Conservation (phyloP, 305 asterid species). For the Rubia balearica region DNA sequence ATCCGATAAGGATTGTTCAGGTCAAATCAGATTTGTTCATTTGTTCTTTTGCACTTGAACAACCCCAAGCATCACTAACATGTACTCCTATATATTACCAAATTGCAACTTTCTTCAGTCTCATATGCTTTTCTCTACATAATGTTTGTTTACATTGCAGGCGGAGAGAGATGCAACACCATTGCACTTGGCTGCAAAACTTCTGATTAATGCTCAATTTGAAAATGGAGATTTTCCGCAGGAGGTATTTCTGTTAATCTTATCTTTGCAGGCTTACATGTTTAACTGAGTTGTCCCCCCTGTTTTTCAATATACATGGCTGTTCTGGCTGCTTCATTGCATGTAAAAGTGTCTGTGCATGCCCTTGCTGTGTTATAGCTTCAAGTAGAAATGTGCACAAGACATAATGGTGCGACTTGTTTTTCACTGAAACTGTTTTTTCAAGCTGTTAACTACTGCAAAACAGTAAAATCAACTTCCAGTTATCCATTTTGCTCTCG, state of each 20-base stretch:
- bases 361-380: neutral
- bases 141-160: slow-evolving; percentile 29
- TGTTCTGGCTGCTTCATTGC: neutral
- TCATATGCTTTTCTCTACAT: neutral
- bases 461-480: neutral
- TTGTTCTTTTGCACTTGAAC: neutral
- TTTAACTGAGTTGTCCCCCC: neutral
- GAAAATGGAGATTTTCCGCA: slow-evolving; percentile 92
- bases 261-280: neutral
- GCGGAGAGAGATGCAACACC: slow-evolving; percentile 75
- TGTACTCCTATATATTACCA: neutral
- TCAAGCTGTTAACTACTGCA: too few relatives aligned
- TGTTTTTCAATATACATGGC: neutral
- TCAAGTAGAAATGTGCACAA: neutral
- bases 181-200: slow-evolving; percentile 70
- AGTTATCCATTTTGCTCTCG: neutral
- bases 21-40: neutral
- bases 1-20: neutral
- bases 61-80: neutral
- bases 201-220: slow-evolving; percentile 65
- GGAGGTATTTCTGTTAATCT: slow-evolving; percentile 38
- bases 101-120: neutral
- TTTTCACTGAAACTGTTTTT: neutral
- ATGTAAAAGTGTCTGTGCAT: neutral
- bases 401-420: neutral